A percentile compares a stretch with the other conserved stretches of the same genome.
Conservation (phyloP, 257 asterid genomes). For the Solanum piurae region DNA sequence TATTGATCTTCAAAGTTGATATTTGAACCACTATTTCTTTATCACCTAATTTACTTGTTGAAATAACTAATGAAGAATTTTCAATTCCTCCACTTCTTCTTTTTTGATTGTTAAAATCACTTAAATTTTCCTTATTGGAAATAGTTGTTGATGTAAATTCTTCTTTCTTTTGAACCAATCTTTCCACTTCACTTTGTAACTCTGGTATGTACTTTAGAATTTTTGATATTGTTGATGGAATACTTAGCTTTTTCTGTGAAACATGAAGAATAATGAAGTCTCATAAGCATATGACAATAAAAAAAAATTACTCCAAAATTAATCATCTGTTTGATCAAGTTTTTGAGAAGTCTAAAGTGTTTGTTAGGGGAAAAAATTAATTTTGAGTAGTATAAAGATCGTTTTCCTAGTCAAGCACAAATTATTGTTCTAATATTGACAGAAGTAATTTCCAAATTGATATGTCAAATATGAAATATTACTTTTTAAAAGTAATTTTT, state of each 20-base stretch:
- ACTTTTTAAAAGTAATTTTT: background rate
- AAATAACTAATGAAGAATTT: background rate
- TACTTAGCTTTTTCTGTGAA: slow-evolving; percentile 3
- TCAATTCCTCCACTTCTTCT: background rate
- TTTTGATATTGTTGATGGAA: slow-evolving; percentile 2
- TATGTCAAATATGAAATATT: background rate
- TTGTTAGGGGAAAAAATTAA: background rate
- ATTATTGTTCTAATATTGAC: background rate
- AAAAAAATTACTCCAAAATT: background rate
- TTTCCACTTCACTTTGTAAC: slow-evolving; percentile 8
- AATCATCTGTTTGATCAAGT: background rate
- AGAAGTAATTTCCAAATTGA: background rate
- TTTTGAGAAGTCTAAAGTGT: background rate
- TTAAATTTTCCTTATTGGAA: background rate
- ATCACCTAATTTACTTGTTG: background rate
- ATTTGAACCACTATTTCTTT: background rate
- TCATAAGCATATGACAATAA: background rate
- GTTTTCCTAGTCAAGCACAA: background rate
- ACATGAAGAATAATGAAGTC: background rate
- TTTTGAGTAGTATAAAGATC: background rate
- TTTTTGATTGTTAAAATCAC: background rate
- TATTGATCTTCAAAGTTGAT: background rate
- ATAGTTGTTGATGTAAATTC: background rate
- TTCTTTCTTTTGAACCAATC: slow-evolving; percentile 5
- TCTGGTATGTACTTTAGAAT: slow-evolving; percentile 10